phyloP scores from a whole-genome alignment of 192 early-diverging fungal species.

The Hyaloraphidium curvatum region DNA sequence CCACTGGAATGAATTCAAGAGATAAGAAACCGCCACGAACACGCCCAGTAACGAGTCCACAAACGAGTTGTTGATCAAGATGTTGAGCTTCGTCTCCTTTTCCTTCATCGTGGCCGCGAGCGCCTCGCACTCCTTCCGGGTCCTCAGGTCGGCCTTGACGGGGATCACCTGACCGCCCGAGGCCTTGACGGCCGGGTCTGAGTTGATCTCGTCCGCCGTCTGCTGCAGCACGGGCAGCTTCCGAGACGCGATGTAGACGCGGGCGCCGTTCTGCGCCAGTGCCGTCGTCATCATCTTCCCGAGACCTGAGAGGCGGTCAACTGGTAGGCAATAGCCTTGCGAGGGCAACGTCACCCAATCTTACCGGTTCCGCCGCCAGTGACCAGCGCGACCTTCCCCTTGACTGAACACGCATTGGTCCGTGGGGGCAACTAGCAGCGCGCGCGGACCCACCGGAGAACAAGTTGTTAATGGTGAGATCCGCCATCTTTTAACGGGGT shows the following conservation, averaged over 20 bases:
- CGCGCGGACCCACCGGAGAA: too few species aligned
- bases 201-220: background rate
- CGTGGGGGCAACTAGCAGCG: too few species aligned
- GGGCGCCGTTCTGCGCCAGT: background rate
- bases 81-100: background rate
- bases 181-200: background rate
- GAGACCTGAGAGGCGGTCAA: background rate
- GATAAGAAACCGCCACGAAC: too few species aligned
- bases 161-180: background rate
- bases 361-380: background rate
- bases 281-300: background rate
- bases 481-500: too few species aligned
- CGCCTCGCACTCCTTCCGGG: background rate
- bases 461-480: too few species aligned
- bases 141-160: background rate
- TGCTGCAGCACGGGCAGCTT: background rate
- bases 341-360: too few species aligned
- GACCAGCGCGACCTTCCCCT: background rate
- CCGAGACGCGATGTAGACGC: background rate
- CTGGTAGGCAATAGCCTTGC: background rate
- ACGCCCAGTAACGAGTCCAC: too few species aligned
- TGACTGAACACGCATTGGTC: too few species aligned
- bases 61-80: constrained; percentile 7
- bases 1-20: too few species aligned
- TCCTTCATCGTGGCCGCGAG: background rate